These are phyloP conservation scores for Suillus variegatus DNA, from an alignment of 768 basidiomycete genomes.

Conservation along the genomic window DNA sequence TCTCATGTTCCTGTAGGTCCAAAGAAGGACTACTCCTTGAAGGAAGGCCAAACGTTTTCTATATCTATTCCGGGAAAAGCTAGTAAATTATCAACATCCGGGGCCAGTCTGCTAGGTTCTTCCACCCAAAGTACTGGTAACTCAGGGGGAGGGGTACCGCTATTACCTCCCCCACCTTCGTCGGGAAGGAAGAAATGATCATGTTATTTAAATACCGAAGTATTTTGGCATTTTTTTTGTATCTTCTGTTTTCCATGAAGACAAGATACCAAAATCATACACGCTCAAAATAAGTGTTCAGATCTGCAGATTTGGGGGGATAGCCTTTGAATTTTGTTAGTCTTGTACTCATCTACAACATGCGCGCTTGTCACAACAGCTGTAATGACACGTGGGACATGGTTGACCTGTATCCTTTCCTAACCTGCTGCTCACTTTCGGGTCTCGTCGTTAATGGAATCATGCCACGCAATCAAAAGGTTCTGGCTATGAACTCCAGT, in stretches of 20 bases:
- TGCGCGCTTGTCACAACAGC: not conserved
- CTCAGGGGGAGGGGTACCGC: slow-evolving; percentile 51
- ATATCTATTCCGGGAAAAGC: slow-evolving; percentile 86
- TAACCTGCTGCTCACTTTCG: not conserved
- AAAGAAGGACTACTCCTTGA: slow-evolving; percentile 92
- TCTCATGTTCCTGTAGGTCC: slow-evolving; percentile 77
- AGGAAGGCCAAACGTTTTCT: slow-evolving; percentile 93
- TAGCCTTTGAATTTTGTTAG: not conserved
- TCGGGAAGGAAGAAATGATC: slow-evolving; percentile 48
- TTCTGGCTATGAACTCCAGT: not conserved
- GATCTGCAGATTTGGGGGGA: not conserved
- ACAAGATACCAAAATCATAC: not conserved
- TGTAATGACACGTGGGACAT: not conserved
- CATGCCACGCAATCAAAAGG: not conserved
- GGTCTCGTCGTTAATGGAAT: not conserved
- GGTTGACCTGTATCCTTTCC: not conserved
- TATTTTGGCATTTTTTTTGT: not conserved
- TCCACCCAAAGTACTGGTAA: slow-evolving; percentile 26
- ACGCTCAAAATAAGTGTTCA: not conserved
- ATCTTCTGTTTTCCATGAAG: not conserved
- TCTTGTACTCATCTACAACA: not conserved
- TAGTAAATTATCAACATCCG: slow-evolving; percentile 35
- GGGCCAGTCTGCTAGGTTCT: slow-evolving; percentile 42
- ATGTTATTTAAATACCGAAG: slow-evolving; percentile 10
- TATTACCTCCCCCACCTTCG: slow-evolving; percentile 85